Evolutionary conservation across 192 early-diverging fungal genomes (phyloP).

Genomic region (Coemansia sp.): DNA sequence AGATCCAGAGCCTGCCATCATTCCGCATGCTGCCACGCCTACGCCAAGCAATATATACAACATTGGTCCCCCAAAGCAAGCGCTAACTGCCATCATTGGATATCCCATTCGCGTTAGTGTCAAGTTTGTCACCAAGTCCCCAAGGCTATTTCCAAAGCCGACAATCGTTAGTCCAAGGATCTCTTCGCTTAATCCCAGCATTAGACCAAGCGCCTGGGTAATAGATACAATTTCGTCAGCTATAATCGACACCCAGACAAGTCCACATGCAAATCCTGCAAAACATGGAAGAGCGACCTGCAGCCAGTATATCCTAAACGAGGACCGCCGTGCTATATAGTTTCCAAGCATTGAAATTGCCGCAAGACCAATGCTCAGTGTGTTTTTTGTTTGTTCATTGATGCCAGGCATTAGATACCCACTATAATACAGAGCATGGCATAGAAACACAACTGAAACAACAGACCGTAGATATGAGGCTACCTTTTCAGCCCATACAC

Average conservation of each 20-base stretch:
- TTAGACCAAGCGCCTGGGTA: constrained; percentile 76
- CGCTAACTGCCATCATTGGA: constrained; percentile 92
- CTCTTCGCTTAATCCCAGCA: constrained; percentile 75
- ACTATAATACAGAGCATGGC: constrained; percentile 9
- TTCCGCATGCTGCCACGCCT: constrained; percentile 71
- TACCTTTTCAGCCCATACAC: constrained; percentile 26
- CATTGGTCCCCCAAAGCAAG: constrained; percentile 93
- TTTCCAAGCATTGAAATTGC: constrained; percentile 17
- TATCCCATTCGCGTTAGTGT: constrained; percentile 89
- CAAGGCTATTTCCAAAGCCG: constrained; percentile 82
- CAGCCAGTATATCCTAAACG: constrained; percentile 17
- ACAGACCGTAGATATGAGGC: constrained; percentile 27
- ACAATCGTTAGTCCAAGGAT: constrained; percentile 83
- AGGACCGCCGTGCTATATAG: constrained; percentile 9
- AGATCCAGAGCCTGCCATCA: constrained; percentile 47
- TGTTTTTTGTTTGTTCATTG: not conserved
- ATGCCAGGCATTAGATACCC: constrained; percentile 1
- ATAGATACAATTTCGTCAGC: constrained; percentile 90
- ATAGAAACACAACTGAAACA: constrained; percentile 28
- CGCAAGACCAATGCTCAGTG: constrained; percentile 4
- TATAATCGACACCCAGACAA: constrained; percentile 85
- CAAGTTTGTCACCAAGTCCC: constrained; percentile 91
- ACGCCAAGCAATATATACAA: constrained; percentile 86
- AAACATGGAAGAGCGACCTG: constrained; percentile 47
- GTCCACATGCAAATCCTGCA: constrained; percentile 74